Evolutionary conservation across 2,329 filamentous ascomycete species (phyloP), one percentile per base, ranked within the genome.

Genomic region (Colletotrichum scovillei): DNA sequence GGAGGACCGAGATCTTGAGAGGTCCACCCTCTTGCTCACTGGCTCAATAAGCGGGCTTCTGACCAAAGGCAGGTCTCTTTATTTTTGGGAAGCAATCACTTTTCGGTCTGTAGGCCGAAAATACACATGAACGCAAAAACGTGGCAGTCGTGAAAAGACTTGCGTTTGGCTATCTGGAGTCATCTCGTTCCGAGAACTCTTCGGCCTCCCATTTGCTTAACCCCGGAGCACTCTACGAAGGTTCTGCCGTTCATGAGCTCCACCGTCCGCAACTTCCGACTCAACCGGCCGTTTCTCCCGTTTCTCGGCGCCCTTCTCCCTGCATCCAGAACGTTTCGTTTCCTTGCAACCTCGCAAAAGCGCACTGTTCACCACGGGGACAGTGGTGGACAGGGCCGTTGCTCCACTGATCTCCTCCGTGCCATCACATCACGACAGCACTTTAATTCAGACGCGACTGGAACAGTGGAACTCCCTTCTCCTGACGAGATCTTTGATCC

Each of bases 21-120:
- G 22, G 22, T 38, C 56, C 49, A 32, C 28, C 49, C 26, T 57
- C 57, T 26, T 52, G 67, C 71, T 74, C 38, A 72, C 71, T 72
- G 68, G 71, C 62, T 72, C 63, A 67, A 67, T 53, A 63, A 72
- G 68, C 71, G 62, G 71, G 28, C 32, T 62, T 72, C 62, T 67
- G 58, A 67, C 46, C 32, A 57, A 62, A 62, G 62, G 57, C 35
- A n/a, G 68, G 35, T 38, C 28, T 60, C 55, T 64, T 42, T 63
- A 70, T 73, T 64, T 63, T 67, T 26, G 35, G 38, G 55, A 65
- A 32, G 26, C 42, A 19, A 49, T n/a, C 32, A 9, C 22, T 11
- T 24, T 35, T 28, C 12, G 46, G 16, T 28, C 32, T 19, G 19
- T 11, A 42, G 30, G 32, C 22, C 12, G 16, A 24, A 72, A 38